phyloP scores from a whole-genome alignment of 306 rosid species.

The Prunus persica region DNA sequence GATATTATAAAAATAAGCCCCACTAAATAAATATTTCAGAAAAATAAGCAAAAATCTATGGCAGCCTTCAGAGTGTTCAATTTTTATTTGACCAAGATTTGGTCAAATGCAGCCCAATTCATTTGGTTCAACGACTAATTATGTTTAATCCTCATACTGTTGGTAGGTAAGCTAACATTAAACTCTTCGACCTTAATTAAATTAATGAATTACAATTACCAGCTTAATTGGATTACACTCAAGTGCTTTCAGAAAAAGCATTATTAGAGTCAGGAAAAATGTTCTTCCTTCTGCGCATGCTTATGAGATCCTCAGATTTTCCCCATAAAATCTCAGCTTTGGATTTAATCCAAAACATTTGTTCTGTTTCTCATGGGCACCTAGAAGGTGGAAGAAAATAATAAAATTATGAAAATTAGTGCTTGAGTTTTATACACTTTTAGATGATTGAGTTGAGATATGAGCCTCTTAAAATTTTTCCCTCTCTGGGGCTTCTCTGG shows the following conservation, averaged over 20 bases:
- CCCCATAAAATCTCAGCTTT: neutral
- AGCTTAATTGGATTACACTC: neutral
- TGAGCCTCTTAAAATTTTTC: neutral
- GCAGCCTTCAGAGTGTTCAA: neutral
- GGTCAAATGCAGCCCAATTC: slow-evolving; percentile 2
- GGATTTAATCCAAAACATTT: slow-evolving; percentile 1
- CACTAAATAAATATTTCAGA: neutral
- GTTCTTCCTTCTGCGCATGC: slow-evolving; percentile 1
- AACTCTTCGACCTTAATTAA: slow-evolving; percentile 10
- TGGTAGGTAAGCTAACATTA: slow-evolving; percentile 46
- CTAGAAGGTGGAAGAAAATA: slow-evolving; percentile 2
- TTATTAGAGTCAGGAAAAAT: slow-evolving; percentile 8
- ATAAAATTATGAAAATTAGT: neutral
- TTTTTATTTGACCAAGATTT: slow-evolving; percentile 16
- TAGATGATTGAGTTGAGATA: slow-evolving; percentile 3
- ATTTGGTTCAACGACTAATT: slow-evolving; percentile 33
- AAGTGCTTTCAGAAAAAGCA: slow-evolving; percentile 6
- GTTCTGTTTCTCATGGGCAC: neutral
- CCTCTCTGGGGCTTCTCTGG: neutral
- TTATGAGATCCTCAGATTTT: neutral
- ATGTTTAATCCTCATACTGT: slow-evolving; percentile 32
- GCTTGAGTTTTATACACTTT: neutral
- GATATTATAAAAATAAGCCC: neutral
- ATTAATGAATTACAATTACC: neutral
- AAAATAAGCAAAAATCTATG: neutral